A percentile compares a stretch with the other conserved stretches of the same genome.
Conservation (phyloP, 148 eudicot species). For the Hydrangea macrophylla region DNA sequence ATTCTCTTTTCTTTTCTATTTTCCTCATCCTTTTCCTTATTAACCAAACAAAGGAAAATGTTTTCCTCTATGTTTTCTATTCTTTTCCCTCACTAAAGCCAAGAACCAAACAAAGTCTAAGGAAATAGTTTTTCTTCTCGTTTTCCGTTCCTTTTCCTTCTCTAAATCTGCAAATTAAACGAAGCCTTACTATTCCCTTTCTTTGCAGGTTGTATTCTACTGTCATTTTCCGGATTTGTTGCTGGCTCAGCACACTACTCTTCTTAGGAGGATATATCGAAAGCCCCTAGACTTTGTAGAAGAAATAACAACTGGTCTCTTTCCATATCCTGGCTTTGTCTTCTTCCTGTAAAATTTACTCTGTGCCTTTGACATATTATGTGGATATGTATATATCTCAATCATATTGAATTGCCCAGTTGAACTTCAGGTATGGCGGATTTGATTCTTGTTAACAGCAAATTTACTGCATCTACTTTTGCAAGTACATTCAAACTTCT, state of each 20-base stretch:
- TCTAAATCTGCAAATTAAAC: too few relatives aligned
- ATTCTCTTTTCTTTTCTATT: too few relatives aligned
- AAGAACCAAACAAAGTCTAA: too few relatives aligned
- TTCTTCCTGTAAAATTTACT: constrained; percentile 3
- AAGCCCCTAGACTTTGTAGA: constrained; percentile 83
- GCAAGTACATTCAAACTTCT: constrained; percentile 78
- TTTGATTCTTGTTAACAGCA: constrained; percentile 85
- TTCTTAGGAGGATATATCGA: constrained; percentile 73
- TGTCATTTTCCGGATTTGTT: constrained; percentile 97
- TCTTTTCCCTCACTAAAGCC: too few relatives aligned
- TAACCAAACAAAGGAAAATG: too few relatives aligned
- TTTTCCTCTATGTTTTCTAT: too few relatives aligned
- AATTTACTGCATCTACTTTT: constrained; percentile 90
- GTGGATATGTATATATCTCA: not conserved
- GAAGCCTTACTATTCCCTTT: constrained; percentile 1
- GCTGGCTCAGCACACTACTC: constrained; percentile 80
- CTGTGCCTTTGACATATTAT: not conserved
- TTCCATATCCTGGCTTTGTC: constrained; percentile 9
- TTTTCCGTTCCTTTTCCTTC: too few relatives aligned
- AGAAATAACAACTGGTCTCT: constrained; percentile 82
- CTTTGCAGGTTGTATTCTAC: constrained; percentile 79
- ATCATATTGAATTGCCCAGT: constrained; percentile 2
- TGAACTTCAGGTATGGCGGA: constrained; percentile 81
- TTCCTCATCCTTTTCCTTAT: too few relatives aligned
- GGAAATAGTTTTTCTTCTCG: too few relatives aligned